Evolutionary conservation across 2,329 filamentous ascomycete genomes (phyloP).

Genomic region (Scopulariopsis brevicaulis): DNA sequence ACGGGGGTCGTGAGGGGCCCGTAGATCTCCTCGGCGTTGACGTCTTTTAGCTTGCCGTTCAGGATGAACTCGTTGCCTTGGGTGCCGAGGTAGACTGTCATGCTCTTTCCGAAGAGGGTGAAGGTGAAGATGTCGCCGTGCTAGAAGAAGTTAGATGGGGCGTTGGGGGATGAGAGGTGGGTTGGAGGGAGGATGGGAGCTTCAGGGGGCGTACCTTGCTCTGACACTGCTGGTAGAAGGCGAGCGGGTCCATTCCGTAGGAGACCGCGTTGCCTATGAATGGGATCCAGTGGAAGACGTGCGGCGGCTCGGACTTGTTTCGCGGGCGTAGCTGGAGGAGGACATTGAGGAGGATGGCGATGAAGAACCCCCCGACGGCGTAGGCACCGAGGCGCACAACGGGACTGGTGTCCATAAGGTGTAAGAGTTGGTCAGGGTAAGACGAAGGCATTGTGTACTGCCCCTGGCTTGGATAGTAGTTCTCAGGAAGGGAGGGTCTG

Average conservation of each 20-base stretch:
- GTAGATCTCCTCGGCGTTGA: constrained; percentile 45
- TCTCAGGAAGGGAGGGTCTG: not conserved
- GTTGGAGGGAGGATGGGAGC: not conserved
- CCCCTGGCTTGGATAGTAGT: not conserved
- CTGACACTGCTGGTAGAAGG: constrained; percentile 53
- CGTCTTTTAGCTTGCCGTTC: constrained; percentile 39
- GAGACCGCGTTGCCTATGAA: constrained; percentile 59
- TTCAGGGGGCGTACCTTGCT: constrained; percentile 41
- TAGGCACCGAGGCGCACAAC: not conserved
- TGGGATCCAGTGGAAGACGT: constrained; percentile 50
- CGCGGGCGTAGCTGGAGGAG: constrained; percentile 11
- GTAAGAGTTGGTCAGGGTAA: not conserved
- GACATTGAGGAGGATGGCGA: constrained; percentile 8
- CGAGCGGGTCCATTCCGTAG: constrained; percentile 61
- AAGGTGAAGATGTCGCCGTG: constrained; percentile 44
- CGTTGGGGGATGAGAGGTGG: not conserved
- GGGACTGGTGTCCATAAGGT: not conserved
- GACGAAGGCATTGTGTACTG: not conserved
- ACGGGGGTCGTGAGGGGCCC: constrained; percentile 37
- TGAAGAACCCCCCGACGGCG: not conserved
- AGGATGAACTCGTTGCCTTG: constrained; percentile 44
- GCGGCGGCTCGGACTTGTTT: constrained; percentile 34
- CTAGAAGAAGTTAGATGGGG: constrained; percentile 17
- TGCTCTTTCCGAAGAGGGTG: constrained; percentile 35
- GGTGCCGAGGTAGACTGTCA: constrained; percentile 36